Evolutionary conservation across 768 basidiomycete genomes (phyloP), one percentile per base, ranked within the genome.

Genomic region (Mycena belliarum): DNA sequence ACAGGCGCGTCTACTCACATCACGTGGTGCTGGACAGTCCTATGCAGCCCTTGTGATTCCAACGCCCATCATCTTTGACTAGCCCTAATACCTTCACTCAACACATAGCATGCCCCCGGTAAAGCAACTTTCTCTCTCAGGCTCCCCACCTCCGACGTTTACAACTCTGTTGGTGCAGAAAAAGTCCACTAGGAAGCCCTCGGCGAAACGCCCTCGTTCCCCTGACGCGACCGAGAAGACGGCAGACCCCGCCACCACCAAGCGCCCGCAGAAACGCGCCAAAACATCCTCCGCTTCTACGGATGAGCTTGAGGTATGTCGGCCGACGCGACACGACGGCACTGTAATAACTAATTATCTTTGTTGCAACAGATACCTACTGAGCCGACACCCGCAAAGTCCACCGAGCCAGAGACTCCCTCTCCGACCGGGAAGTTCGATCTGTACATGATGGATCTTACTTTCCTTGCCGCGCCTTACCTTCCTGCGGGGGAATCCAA

Each of bases 401-500:
- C 32, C 5, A 15, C 12, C 29, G 46, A 14, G n/a, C 32, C 46
- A 1, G 46, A 29, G 23, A 33, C 46, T 33, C 46, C 46, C 12
- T 4, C 32, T 11, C 16, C 33, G 29, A 21, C 68, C 11, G 75
- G 75, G 12, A 76, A 69, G 49, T 75, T 77, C 33, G 75, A 77
- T 64, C 37, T 76, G 45, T 76, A 77, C 52, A 68, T 63, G 25
- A 77, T 75, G 74, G 68, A 68, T 28, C 61, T 77, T 24, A 69
- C 74, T 9, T 72, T 70, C 61, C 70, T 76, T 24, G 49, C 60
- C 61, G 72, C 69, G 33, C 65, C 68, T 32, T 76, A 69, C 60
- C 49, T 69, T 16, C 72, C 74, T 3, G 33, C 51, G 4, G 68
- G 66, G 15, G 67, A 61, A n/a, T 61, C 61, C 20, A 49, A 63